Base-by-base conservation (phyloP, 192 early-diverging fungal genomes). In the Bifiguratus adelaidae region DNA sequence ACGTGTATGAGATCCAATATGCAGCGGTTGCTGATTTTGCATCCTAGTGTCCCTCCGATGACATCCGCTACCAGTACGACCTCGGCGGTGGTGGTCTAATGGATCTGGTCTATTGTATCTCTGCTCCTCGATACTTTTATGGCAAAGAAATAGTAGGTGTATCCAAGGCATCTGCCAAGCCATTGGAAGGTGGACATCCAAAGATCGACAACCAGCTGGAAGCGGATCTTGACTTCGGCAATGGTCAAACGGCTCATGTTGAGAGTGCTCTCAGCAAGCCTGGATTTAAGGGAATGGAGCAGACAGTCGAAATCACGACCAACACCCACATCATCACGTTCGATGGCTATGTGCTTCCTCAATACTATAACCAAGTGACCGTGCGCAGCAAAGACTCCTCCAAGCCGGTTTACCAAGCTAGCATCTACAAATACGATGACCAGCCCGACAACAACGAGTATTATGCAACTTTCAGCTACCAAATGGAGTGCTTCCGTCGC, bases 401-500 rank as follows among this genome's bases (percentile, higher is more conserved):
- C 53, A 12, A 28, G 58, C 28, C 32, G 45, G 0, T 21, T 65
- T 20, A 53, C 44, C 27, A 50, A 59, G 23, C 56, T 60, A 45
- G 42, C 41, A 1, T n/a, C n/a, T n/a, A 48, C 53, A 18, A 58
- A 58, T 12, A 55, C 34, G 15, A 44, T 46, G 7, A 60, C 27
- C 22, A 23, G 12, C 60, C 59, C 21, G 53, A 4, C 13, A 23
- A 41, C 12, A 50, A 34, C 0, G 63, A 58, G 0, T 43, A 52
- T 30, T 23, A 0, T 62, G 55, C 21, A 38, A 34, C 6, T 62
- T 53, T 43, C 56, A 58, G 35, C 47, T 63, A 9, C 49, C 57
- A 12, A n/a, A n/a, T n/a, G n/a, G n/a, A n/a, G n/a, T n/a, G 61
- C 55, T 3, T 63, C 58, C n/a, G 48, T 63, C 6, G 35, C 53